These are phyloP conservation scores for Posidonia australis DNA, from an alignment of 106 monocot species.

Conservation along the genomic window DNA sequence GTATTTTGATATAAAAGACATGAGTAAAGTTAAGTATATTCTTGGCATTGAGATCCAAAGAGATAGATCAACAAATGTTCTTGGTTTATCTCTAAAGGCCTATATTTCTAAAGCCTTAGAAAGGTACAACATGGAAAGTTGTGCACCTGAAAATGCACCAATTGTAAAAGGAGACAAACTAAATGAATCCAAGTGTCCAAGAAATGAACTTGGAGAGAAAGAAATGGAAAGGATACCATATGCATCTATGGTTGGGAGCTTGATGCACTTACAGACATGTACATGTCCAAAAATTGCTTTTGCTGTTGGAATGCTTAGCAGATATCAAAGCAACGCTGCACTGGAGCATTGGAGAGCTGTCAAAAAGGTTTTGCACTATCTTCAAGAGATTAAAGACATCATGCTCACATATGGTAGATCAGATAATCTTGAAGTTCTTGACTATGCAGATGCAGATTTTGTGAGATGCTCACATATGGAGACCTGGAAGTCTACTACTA, in stretches of 20 bases:
- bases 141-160: neutral
- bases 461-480: neutral
- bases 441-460: slow-evolving; percentile 2
- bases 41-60: too few species aligned
- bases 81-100: neutral
- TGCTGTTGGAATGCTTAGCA: neutral
- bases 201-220: neutral
- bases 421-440: neutral
- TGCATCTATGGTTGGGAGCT: neutral
- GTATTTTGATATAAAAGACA: too few species aligned
- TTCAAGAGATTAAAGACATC: neutral
- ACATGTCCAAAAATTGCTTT: neutral
- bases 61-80: neutral
- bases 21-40: too few species aligned
- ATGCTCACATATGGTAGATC: neutral
- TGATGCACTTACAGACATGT: neutral
- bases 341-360: neutral
- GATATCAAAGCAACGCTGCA: neutral
- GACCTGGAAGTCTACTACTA: neutral
- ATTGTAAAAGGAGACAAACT: neutral
- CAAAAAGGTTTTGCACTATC: neutral
- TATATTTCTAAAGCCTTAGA: neutral
- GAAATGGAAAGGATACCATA: neutral
- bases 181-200: neutral
- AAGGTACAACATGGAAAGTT: neutral